These are phyloP conservation scores for Yarrowia bubula DNA, from an alignment of 805 yeast genomes.

Conservation along the genomic window DNA sequence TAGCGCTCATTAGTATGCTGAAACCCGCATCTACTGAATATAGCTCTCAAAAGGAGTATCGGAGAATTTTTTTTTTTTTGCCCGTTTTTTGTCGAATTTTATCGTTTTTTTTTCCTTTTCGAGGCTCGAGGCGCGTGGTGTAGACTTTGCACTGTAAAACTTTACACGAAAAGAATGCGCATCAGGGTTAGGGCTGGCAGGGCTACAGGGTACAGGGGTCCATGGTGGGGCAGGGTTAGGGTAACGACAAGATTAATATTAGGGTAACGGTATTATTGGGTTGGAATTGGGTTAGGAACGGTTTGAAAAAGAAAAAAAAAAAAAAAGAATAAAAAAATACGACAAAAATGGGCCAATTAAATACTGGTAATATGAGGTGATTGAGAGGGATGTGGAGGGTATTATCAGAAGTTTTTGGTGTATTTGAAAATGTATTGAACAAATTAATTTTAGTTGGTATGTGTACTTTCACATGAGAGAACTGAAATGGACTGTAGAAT, in stretches of 20 bases:
- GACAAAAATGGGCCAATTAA: neutral
- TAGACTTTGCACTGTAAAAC: constrained; percentile 4
- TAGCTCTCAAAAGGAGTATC: too few species aligned
- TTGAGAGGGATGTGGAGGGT: too few species aligned
- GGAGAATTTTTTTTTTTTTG: too few species aligned
- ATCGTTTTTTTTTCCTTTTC: too few species aligned
- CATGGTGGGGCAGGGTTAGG: constrained; percentile 15
- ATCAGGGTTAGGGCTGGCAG: neutral
- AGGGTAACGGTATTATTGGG: neutral
- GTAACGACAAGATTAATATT: neutral
- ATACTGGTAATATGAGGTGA: neutral
- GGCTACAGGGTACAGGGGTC: constrained; percentile 8
- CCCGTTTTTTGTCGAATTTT: too few species aligned
- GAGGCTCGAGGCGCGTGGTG: too few species aligned
- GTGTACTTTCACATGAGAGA: neutral
- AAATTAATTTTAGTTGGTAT: too few species aligned
- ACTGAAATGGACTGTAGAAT: too few species aligned
- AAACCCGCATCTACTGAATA: too few species aligned
- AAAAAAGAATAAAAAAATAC: neutral
- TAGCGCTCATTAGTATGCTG: too few species aligned
- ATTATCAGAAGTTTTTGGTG: too few species aligned
- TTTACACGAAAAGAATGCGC: constrained; percentile 22
- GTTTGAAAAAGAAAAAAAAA: neutral
- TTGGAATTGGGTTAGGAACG: neutral
- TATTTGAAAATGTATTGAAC: too few species aligned